Evolutionary conservation across 495 filamentous ascomycete species (phyloP), one percentile per base, ranked within the genome.

Genomic region (Hypomontagnella submonticulosa): DNA sequence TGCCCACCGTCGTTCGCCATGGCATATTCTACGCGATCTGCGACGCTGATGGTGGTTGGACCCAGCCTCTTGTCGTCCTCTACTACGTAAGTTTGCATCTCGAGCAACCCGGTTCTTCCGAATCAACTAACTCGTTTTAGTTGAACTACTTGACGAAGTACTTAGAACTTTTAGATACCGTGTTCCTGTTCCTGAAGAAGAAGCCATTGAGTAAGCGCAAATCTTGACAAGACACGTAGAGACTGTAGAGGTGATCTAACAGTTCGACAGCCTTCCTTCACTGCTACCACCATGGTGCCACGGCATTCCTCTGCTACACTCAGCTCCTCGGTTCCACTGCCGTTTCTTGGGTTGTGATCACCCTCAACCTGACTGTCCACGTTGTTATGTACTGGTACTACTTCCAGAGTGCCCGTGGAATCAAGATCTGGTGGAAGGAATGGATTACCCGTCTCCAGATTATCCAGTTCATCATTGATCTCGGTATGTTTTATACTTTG

Each of bases 401-500:
- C 80, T 93, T 93, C 87, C 90, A 93, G 80, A 87, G 87, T 71
- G 89, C 90, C 10, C 88, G 90, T 63, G 90, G 90, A 65, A 83
- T 93, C 77, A 83, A 82, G 60, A 91, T 93, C 76, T 92, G 90
- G 90, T 93, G 90, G 90, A 93, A 93, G 83, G 87, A 92, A 75
- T 93, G 90, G 87, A 91, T 93, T 77, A 93, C 90, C 63, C 85
- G 89, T 68, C 89, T 93, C 60, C 90, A 93, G 76, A 93, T 93
- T 76, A 83, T 85, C 70, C 90, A 93, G 76, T 93, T 92, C 75
- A 80, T 92, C 72, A 87, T 92, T 74, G 89, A 92, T 67, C 84
- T 92, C 53, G 89, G 88, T 90, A 86, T 66, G 86, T 69, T 43
- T 5, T 33, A 53, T 33, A 13, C 13, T 47, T 2, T n/a, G 6